Evolutionary conservation across 345 rosid genomes (phyloP).

Genomic region (Arabidopsis suecica): DNA sequence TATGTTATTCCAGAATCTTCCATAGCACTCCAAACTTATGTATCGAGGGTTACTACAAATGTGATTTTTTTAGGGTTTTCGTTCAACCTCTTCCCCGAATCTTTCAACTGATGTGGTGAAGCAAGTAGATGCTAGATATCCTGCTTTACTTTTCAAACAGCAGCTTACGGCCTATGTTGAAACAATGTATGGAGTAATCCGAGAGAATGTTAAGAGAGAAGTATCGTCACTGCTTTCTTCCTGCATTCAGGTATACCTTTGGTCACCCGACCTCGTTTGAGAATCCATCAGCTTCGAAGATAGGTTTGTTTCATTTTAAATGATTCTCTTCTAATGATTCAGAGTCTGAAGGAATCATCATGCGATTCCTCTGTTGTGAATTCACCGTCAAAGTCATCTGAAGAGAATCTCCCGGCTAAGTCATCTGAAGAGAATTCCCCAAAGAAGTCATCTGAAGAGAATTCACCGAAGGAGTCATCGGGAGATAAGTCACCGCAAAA

Average conservation of each 20-base stretch:
- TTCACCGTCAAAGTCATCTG: constrained; percentile 33
- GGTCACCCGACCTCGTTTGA: constrained; percentile 11
- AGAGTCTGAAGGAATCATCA: constrained; percentile 68
- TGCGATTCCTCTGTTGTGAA: constrained; percentile 21
- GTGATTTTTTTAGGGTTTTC: constrained; percentile 68
- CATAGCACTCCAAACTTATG: constrained; percentile 17
- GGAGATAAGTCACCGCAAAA: constrained; percentile 14
- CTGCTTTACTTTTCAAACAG: constrained; percentile 97
- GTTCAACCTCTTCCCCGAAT: constrained; percentile 76
- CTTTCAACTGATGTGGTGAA: constrained; percentile 63
- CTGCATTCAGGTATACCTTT: constrained; percentile 72
- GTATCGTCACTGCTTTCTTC: constrained; percentile 64
- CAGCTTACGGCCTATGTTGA: constrained; percentile 95
- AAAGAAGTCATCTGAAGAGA: constrained; percentile 23
- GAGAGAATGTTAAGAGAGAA: constrained; percentile 85
- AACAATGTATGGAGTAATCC: constrained; percentile 84
- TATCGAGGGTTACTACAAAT: constrained; percentile 1
- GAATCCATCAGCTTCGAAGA: constrained; percentile 15
- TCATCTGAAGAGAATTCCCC: constrained; percentile 51
- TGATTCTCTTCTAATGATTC: constrained; percentile 27
- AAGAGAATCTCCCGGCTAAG: constrained; percentile 46
- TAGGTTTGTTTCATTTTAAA: constrained; percentile 13
- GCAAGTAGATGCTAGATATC: constrained; percentile 94
- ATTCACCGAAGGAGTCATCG: constrained; percentile 31
- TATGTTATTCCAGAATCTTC: constrained; percentile 61